A percentile compares a stretch with the other conserved stretches of the same genome.
Conservation (phyloP, 1,284 basidiomycete species). For the Marasmius fiardii region DNA sequence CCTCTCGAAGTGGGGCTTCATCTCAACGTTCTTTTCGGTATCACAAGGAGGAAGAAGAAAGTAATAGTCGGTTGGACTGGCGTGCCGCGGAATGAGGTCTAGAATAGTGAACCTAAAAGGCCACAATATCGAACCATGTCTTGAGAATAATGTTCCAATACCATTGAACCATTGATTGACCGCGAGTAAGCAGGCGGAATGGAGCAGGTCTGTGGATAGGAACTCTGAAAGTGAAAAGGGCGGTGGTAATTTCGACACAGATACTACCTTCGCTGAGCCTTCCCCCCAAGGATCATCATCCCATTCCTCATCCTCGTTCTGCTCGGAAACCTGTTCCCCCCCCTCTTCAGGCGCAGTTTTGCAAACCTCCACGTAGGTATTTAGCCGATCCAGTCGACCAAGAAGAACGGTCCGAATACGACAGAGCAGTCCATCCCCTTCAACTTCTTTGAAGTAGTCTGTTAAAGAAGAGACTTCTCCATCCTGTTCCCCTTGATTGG, state of each 20-base stretch:
- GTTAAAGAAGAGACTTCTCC: slow-evolving; percentile 33
- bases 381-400: slow-evolving; percentile 60
- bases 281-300: slow-evolving; percentile 83
- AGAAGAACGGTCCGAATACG: slow-evolving; percentile 59
- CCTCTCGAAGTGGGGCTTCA: slow-evolving; percentile 21
- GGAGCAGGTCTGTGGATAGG: slow-evolving; percentile 54
- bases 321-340: slow-evolving; percentile 20
- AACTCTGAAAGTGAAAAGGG: slow-evolving; percentile 64
- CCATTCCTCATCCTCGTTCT: slow-evolving; percentile 53
- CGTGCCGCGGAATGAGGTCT: slow-evolving; percentile 71
- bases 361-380: slow-evolving; percentile 63
- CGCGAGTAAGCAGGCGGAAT: slow-evolving; percentile 64
- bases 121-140: slow-evolving; percentile 59
- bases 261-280: slow-evolving; percentile 25
- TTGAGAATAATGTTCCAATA: slow-evolving; percentile 53
- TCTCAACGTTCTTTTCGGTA: slow-evolving; percentile 41
- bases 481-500: slow-evolving; percentile 23
- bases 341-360: slow-evolving; percentile 31
- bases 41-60: slow-evolving; percentile 67
- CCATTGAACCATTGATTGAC: slow-evolving; percentile 56
- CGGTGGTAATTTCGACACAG: slow-evolving; percentile 21
- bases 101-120: slow-evolving; percentile 69
- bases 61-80: slow-evolving; percentile 57
- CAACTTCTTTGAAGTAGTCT: slow-evolving; percentile 45
- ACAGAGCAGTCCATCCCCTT: slow-evolving; percentile 61